These are phyloP conservation scores for peach (Prunus persica) DNA, from an alignment of 306 rosid species.

Conservation along the genomic window Prunus_persica_NCBIv2 NC_034012.1:19465001-19465500, in stretches of 20 bases:
- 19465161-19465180: not conserved
- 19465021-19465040: too few relatives aligned
- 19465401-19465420: slow-evolving; percentile 79
- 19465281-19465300: not conserved
- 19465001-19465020: too few relatives aligned
- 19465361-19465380: slow-evolving; percentile 47
- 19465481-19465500: slow-evolving; percentile 66
- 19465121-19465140: not conserved
- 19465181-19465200: not conserved
- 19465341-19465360: slow-evolving; percentile 8
- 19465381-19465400: slow-evolving; percentile 54
- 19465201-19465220: not conserved
- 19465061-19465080: too few relatives aligned
- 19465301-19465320: not conserved
- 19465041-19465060: too few relatives aligned
- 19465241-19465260: not conserved
- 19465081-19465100: not conserved
- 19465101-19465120: not conserved
- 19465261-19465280: not conserved
- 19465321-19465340: slow-evolving; percentile 1
- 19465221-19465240: not conserved
- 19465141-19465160: not conserved
- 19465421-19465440: slow-evolving; percentile 88
- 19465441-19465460: slow-evolving; percentile 86
- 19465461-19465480: slow-evolving; percentile 75